These are phyloP conservation scores for Parasarocladium wereldwijsianum DNA, from an alignment of 2,329 filamentous ascomycete species.

Conservation along the genomic window DNA sequence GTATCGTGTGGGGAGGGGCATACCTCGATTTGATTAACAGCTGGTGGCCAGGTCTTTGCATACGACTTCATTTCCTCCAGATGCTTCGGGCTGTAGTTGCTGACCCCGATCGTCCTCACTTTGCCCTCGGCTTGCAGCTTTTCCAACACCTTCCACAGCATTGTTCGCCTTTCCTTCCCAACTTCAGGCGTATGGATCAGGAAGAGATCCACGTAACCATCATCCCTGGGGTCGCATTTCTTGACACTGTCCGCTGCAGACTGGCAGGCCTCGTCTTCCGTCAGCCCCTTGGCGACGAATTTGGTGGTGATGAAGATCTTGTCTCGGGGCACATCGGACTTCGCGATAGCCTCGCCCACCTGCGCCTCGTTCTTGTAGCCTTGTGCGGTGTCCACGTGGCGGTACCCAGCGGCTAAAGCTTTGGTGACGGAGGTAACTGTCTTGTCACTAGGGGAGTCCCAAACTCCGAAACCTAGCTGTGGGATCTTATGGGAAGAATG, in stretches of 20 bases:
- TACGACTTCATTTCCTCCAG: slow-evolving; percentile 54
- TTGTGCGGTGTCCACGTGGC: slow-evolving; percentile 37
- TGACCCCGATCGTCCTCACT: slow-evolving; percentile 54
- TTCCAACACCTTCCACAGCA: slow-evolving; percentile 52
- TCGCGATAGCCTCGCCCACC: slow-evolving; percentile 31
- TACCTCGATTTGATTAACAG: slow-evolving; percentile 61
- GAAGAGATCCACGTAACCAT: slow-evolving; percentile 57
- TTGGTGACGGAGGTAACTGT: slow-evolving; percentile 42
- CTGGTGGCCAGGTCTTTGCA: slow-evolving; percentile 54
- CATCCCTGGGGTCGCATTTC: slow-evolving; percentile 36
- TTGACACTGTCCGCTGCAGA: slow-evolving; percentile 45
- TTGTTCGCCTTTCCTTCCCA: slow-evolving; percentile 33
- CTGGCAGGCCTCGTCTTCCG: slow-evolving; percentile 42
- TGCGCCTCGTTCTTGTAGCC: slow-evolving; percentile 23
- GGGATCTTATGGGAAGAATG: slow-evolving; percentile 29
- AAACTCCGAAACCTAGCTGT: slow-evolving; percentile 56
- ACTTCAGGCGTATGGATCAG: slow-evolving; percentile 51
- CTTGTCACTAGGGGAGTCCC: slow-evolving; percentile 35
- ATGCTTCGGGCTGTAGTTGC: slow-evolving; percentile 54
- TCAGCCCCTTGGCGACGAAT: slow-evolving; percentile 24
- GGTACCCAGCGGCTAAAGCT: slow-evolving; percentile 37
- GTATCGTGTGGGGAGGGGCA: slow-evolving; percentile 10
- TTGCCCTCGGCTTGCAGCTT: slow-evolving; percentile 42
- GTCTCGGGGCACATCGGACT: slow-evolving; percentile 26
- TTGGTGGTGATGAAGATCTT: slow-evolving; percentile 44